Evolutionary conservation across 257 asterid species (phyloP), one percentile per base, ranked within the genome.

Genomic region (Catharanthus roseus): DNA sequence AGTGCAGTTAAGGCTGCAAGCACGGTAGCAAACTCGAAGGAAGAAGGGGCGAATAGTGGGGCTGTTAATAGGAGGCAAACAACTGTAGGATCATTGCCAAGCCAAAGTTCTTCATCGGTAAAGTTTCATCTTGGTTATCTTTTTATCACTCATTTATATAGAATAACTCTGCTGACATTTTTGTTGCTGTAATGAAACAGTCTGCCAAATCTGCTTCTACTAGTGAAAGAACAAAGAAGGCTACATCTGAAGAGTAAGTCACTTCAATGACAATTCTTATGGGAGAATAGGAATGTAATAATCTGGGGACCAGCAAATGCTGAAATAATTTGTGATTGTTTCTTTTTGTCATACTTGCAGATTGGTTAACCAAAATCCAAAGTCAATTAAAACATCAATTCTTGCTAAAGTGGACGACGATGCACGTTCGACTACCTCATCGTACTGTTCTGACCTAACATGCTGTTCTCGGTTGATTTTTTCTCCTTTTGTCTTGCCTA

Each of bases 361-460:
- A 73, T 74, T 76, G 81, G 72, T 57, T 66, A 81, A 72, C 36
- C 82, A 80, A 51, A 77, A 72, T 69, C 65, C 78, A 28, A 83
- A 79, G 75, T 64, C 84, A 47, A 71, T 74, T 67, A 79, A 75
- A 73, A 63, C 68, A 18, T 71, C 65, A 23, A 67, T 66, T 77
- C 66, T 82, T 62, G 65, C 67, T 1, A 80, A 85, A 77, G 88
- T 84, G 72, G 88, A 82, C 4, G 93, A 91, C 33, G 97, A 91
- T 77, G 77, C 85, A n/a, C 90, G 44, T 44, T 92, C 98, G 26
- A 83, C 90, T 56, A 78, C 95, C 50, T 88, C 97, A 70, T 88
- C 89, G 96, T 92, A 88, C 69, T 73, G 72, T 41, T 71, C 45
- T 53, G 63, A 53, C 13, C 64, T 28, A 33, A 8, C 50, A 64